Evolutionary conservation across 805 yeast species (phyloP).

Genomic region (Candida anglica): DNA sequence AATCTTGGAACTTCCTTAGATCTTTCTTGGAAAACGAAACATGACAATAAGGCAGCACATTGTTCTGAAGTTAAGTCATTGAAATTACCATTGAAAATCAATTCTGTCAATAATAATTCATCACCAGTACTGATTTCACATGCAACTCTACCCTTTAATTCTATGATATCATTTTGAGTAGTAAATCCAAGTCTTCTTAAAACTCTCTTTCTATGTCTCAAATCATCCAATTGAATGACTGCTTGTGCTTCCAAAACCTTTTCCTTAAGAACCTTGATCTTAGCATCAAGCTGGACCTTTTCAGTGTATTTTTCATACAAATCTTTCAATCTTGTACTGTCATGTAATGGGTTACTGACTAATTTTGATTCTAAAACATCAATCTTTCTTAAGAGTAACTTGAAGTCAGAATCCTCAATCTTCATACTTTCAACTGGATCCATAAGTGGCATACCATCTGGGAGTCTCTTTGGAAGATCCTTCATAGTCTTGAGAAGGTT

Average conservation of each 20-base stretch:
- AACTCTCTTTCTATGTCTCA: constrained; percentile 89
- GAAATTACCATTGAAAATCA: constrained; percentile 93
- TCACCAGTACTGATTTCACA: constrained; percentile 94
- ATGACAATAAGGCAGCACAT: constrained; percentile 86
- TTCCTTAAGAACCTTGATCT: constrained; percentile 55
- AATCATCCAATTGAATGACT: constrained; percentile 89
- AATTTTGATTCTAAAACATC: constrained; percentile 78
- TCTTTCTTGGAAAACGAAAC: constrained; percentile 96
- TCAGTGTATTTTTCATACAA: constrained; percentile 61
- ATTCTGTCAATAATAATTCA: constrained; percentile 80
- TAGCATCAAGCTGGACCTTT: constrained; percentile 58
- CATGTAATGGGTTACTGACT: constrained; percentile 62
- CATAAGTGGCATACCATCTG: constrained; percentile 86
- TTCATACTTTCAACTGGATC: constrained; percentile 94
- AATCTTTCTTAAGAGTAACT: constrained; percentile 65
- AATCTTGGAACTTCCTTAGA: constrained; percentile 84
- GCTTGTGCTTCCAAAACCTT: constrained; percentile 83
- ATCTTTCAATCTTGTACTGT: constrained; percentile 56
- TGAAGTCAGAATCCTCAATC: constrained; percentile 78
- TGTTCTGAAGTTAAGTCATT: constrained; percentile 84
- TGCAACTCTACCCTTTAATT: constrained; percentile 95
- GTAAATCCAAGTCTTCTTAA: constrained; percentile 88
- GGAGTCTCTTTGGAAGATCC: constrained; percentile 79
- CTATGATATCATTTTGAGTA: constrained; percentile 83
- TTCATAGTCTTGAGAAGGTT: constrained; percentile 65